Conservation (phyloP, 495 filamentous ascomycete genomes). For the Lepraria neglecta region DNA sequence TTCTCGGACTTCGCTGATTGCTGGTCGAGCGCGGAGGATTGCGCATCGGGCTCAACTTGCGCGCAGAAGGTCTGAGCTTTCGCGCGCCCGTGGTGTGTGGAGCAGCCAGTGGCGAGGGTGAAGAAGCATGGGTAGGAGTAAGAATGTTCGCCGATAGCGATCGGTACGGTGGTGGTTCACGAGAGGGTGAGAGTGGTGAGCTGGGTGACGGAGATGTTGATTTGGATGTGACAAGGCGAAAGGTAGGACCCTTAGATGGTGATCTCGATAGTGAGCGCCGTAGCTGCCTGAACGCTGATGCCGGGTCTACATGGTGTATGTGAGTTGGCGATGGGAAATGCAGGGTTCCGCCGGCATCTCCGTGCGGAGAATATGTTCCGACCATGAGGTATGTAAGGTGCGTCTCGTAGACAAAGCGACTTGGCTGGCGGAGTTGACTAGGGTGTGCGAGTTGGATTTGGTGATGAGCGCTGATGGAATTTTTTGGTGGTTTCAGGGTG, state of each 20-base stretch:
- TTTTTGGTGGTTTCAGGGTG: not conserved
- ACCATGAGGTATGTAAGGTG: slow-evolving; percentile 36
- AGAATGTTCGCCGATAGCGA: slow-evolving; percentile 35
- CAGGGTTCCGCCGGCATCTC: slow-evolving; percentile 67
- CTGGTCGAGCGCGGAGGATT: slow-evolving; percentile 47
- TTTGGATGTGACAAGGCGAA: slow-evolving; percentile 55
- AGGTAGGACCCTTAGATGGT: slow-evolving; percentile 68
- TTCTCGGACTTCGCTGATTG: slow-evolving; percentile 68
- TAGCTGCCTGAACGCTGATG: slow-evolving; percentile 67
- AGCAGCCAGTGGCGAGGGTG: slow-evolving; percentile 43
- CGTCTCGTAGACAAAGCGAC: not conserved
- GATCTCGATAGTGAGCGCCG: slow-evolving; percentile 80
- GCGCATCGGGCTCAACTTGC: slow-evolving; percentile 43
- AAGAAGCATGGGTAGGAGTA: slow-evolving; percentile 26
- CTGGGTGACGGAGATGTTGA: slow-evolving; percentile 50
- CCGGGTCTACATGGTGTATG: slow-evolving; percentile 70
- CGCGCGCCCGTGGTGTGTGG: slow-evolving; percentile 50
- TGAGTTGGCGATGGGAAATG: slow-evolving; percentile 79
- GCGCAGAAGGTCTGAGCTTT: slow-evolving; percentile 42
- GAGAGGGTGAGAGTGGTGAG: slow-evolving; percentile 48
- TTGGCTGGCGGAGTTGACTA: not conserved
- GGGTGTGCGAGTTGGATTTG: not conserved
- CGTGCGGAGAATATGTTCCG: slow-evolving; percentile 49
- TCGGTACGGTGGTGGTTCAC: slow-evolving; percentile 39
- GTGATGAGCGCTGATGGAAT: not conserved